These are phyloP conservation scores for Ogataea ganodermae DNA, from an alignment of 805 yeast species.

Conservation along the genomic window DNA sequence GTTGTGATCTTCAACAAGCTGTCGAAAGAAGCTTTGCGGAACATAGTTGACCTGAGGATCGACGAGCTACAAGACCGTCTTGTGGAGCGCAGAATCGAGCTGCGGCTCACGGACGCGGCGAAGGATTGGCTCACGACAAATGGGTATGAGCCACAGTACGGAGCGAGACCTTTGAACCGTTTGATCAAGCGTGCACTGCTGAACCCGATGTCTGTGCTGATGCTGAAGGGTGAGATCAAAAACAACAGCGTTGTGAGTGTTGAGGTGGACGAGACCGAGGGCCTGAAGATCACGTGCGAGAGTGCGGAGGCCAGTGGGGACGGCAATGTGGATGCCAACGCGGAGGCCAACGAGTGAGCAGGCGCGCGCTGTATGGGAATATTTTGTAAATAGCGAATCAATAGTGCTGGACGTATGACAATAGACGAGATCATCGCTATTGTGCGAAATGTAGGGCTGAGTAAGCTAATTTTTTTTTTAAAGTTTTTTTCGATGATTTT, in stretches of 20 bases:
- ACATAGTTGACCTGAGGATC: conserved; percentile 83
- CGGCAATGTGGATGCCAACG: not conserved
- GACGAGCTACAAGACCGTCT: conserved; percentile 79
- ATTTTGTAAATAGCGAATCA: conserved; percentile 1
- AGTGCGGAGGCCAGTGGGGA: not conserved
- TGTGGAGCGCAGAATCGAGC: conserved; percentile 70
- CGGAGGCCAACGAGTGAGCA: not conserved
- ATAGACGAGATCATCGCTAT: not conserved
- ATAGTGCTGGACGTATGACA: not conserved
- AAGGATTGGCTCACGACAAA: conserved; percentile 76
- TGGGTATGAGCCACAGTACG: conserved; percentile 91
- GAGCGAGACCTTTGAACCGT: conserved; percentile 95
- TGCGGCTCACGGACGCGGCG: conserved; percentile 56
- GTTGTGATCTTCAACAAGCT: conserved; percentile 90
- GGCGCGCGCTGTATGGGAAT: not conserved
- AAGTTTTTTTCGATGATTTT: too few species aligned
- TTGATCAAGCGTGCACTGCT: conserved; percentile 79
- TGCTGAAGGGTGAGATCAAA: conserved; percentile 78
- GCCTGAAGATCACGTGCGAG: conserved; percentile 13
- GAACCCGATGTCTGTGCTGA: conserved; percentile 80
- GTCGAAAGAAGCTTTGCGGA: conserved; percentile 70
- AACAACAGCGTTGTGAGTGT: conserved; percentile 57
- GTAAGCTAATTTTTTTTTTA: too few species aligned
- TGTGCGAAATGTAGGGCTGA: not conserved
- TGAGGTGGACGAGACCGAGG: conserved; percentile 42